phyloP scores from a whole-genome alignment of 108 stramenopile genomes.

The Hondaea fermentalgiana region DNA sequence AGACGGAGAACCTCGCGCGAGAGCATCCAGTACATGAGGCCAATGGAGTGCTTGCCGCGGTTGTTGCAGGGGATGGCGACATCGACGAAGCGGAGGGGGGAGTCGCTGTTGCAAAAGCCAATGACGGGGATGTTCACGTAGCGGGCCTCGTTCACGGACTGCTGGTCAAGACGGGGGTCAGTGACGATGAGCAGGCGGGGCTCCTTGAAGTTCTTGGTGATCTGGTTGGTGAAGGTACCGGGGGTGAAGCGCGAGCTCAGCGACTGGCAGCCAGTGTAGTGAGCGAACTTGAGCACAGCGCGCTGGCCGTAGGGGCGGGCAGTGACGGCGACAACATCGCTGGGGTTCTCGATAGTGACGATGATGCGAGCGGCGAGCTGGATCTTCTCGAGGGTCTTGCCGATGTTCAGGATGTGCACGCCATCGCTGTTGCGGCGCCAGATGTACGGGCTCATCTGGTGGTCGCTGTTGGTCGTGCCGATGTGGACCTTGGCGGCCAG shows the following conservation, averaged over 20 bases:
- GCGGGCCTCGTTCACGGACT: slow-evolving; percentile 87
- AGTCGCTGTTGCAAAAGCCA: slow-evolving; percentile 97
- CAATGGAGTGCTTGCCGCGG: slow-evolving; percentile 99
- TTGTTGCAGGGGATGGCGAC: slow-evolving; percentile 99
- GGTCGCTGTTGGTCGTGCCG: slow-evolving; percentile 93
- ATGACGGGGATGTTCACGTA: slow-evolving; percentile 98
- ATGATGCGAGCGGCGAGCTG: slow-evolving; percentile 98
- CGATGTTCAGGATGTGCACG: slow-evolving; percentile 98
- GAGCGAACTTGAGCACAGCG: slow-evolving; percentile 98
- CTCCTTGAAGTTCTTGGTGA: slow-evolving; percentile 99
- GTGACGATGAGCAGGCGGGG: slow-evolving; percentile 97
- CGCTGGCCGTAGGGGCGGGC: slow-evolving; percentile 99
- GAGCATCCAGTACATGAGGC: slow-evolving; percentile 97
- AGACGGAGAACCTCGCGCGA: slow-evolving; percentile 95
- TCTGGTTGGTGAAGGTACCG: slow-evolving; percentile 99
- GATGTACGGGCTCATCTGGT: slow-evolving; percentile 95
- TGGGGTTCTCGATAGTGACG: slow-evolving; percentile 97
- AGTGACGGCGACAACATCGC: slow-evolving; percentile 97
- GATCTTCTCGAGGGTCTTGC: slow-evolving; percentile 99
- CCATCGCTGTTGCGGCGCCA: slow-evolving; percentile 96
- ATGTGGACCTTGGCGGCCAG: slow-evolving; percentile 97
- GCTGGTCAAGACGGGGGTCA: slow-evolving; percentile 94
- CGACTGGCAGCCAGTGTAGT: slow-evolving; percentile 94
- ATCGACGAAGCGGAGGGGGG: slow-evolving; percentile 95
- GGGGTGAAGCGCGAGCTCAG: slow-evolving; percentile 99